These are phyloP conservation scores for Dendrobium huoshanense DNA, from an alignment of 106 monocot genomes.

Conservation along the genomic window DNA sequence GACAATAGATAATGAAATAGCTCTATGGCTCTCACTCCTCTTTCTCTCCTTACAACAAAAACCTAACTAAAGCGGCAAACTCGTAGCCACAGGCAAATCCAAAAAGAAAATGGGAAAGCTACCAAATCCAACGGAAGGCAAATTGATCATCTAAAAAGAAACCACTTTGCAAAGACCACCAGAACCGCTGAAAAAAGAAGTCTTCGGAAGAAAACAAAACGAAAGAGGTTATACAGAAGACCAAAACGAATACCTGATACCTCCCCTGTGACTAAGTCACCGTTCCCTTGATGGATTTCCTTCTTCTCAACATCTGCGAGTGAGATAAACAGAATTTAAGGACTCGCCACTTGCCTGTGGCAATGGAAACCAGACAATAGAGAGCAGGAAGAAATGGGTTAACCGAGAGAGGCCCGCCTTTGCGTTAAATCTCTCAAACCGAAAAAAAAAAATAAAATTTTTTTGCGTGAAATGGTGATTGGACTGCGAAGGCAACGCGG, in stretches of 20 bases:
- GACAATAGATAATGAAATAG: neutral
- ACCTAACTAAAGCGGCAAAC: neutral
- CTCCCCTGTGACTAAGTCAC: neutral
- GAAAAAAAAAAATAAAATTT: too few relatives aligned
- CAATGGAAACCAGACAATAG: neutral
- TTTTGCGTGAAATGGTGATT: neutral
- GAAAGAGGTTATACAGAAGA: neutral
- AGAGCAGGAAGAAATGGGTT: neutral
- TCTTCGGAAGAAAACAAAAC: neutral
- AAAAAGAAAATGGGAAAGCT: neutral
- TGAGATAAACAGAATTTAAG: neutral
- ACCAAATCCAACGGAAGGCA: neutral
- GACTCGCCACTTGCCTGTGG: neutral
- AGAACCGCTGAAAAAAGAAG: neutral
- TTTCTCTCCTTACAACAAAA: neutral
- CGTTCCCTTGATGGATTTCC: neutral
- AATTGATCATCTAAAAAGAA: neutral
- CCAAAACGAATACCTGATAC: neutral
- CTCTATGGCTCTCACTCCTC: neutral
- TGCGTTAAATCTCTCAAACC: too few relatives aligned
- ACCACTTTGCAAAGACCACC: neutral
- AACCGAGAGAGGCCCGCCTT: neutral
- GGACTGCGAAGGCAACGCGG: neutral
- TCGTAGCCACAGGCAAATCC: neutral
- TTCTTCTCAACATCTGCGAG: neutral